Conservation (phyloP, 2,329 filamentous ascomycete genomes). For the Phyllachora maydis region DNA sequence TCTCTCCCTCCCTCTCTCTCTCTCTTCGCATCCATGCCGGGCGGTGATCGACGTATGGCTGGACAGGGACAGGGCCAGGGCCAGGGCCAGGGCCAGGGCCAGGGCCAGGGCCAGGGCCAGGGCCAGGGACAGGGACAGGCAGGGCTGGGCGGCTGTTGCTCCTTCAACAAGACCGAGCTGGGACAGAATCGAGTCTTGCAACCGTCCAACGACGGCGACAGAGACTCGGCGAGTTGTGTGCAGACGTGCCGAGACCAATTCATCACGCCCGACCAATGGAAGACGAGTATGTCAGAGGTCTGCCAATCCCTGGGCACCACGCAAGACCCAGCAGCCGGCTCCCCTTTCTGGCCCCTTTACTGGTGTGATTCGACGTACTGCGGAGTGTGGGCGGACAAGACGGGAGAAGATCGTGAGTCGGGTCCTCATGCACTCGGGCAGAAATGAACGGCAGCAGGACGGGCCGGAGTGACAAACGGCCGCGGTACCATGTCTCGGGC, state of each 20-base stretch:
- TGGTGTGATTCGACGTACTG: slow-evolving; percentile 30
- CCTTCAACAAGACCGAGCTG: neutral
- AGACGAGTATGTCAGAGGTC: slow-evolving; percentile 10
- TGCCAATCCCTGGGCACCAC: slow-evolving; percentile 10
- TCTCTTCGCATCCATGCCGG: no score
- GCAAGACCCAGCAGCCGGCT: slow-evolving; percentile 9
- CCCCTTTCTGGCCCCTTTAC: slow-evolving; percentile 25
- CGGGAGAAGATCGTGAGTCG: slow-evolving; percentile 10
- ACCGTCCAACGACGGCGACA: slow-evolving; percentile 7
- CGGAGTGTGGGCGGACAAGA: slow-evolving; percentile 18
- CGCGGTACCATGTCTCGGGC: slow-evolving; percentile 4
- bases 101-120: no score
- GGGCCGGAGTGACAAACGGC: neutral
- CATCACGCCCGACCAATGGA: neutral
- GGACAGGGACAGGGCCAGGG: no score
- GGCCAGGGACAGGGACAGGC: no score
- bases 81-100: no score
- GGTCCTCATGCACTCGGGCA: slow-evolving; percentile 20
- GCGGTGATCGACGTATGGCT: no score
- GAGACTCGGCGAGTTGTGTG: slow-evolving; percentile 14
- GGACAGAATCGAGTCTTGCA: slow-evolving; percentile 1
- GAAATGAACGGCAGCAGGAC: neutral
- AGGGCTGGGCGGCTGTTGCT: no score
- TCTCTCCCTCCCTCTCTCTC: no score
- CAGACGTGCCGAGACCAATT: slow-evolving; percentile 13